Evolutionary conservation across 768 basidiomycete species (phyloP).

Genomic region (Mycena chlorophos): DNA sequence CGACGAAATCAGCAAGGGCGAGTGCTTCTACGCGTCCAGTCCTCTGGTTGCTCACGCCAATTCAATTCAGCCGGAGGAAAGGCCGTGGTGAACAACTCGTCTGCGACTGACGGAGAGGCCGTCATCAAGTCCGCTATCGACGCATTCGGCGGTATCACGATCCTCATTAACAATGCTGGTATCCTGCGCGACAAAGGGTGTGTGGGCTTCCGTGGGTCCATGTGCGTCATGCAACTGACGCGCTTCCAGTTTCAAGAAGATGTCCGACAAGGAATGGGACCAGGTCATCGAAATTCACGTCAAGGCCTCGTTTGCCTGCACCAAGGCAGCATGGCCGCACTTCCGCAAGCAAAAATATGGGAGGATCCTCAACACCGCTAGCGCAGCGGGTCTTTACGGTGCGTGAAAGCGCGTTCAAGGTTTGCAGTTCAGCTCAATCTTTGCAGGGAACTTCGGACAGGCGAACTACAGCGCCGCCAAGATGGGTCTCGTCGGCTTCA

Average conservation of each 20-base stretch:
- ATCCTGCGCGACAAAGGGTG: slow-evolving; percentile 82
- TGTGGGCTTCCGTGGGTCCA: slow-evolving; percentile 18
- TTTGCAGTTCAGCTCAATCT: background rate
- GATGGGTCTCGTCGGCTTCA: slow-evolving; percentile 92
- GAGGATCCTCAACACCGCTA: slow-evolving; percentile 90
- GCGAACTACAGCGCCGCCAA: slow-evolving; percentile 98
- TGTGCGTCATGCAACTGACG: slow-evolving; percentile 1
- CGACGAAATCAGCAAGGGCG: slow-evolving; percentile 81
- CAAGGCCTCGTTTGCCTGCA: slow-evolving; percentile 90
- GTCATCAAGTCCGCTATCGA: slow-evolving; percentile 87
- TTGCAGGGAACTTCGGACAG: slow-evolving; percentile 88
- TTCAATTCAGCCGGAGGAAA: slow-evolving; percentile 77
- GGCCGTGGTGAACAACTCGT: slow-evolving; percentile 84
- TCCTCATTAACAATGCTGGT: slow-evolving; percentile 95
- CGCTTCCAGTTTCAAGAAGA: slow-evolving; percentile 82
- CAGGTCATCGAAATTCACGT: slow-evolving; percentile 86
- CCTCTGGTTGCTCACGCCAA: background rate
- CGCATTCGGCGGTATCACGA: slow-evolving; percentile 79
- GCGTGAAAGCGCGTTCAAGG: slow-evolving; percentile 21
- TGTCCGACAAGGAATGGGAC: slow-evolving; percentile 94
- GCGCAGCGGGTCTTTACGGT: slow-evolving; percentile 94
- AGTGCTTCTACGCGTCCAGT: slow-evolving; percentile 20
- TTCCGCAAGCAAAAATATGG: slow-evolving; percentile 96
- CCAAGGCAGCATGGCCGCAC: slow-evolving; percentile 93
- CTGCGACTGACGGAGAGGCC: slow-evolving; percentile 81